A percentile compares a stretch with the other conserved stretches of the same genome.
Conservation (phyloP, 352 stramenopile genomes). For the Phytophthora colocasiae region DNA sequence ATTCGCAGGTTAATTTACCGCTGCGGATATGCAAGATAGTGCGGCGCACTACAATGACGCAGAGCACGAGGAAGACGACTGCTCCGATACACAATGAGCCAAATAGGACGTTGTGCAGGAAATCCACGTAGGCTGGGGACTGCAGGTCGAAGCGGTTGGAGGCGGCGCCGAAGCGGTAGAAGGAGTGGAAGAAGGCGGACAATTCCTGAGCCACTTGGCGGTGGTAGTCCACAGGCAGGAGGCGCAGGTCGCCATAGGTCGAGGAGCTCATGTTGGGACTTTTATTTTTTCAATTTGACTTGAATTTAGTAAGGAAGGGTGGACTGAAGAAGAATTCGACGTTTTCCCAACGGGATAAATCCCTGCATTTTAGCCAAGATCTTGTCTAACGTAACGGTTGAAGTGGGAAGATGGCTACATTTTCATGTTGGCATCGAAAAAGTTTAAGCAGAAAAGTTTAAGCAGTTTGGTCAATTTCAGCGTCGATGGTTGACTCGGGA, state of each 20-base stretch:
- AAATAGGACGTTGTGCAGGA: conserved; percentile 79
- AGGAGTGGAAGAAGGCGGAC: conserved; percentile 78
- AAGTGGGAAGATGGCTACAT: conserved; percentile 28
- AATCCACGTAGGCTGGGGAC: conserved; percentile 58
- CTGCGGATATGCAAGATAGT: conserved; percentile 77
- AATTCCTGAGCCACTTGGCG: conserved; percentile 69
- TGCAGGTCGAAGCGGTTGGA: conserved; percentile 65
- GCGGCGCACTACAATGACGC: conserved; percentile 71
- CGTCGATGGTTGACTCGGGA: not conserved
- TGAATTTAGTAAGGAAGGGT: conserved; percentile 15
- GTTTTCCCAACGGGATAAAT: no score
- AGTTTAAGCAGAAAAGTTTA: conserved; percentile 11
- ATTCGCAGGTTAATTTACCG: conserved; percentile 35
- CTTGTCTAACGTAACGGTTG: not conserved
- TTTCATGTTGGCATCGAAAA: not conserved
- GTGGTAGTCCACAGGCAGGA: conserved; percentile 78
- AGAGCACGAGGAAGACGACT: conserved; percentile 71
- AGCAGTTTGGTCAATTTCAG: conserved; percentile 16
- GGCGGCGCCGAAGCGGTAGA: conserved; percentile 75
- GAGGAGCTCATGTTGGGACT: conserved; percentile 23
- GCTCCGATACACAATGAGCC: conserved; percentile 67
- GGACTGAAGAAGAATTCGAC: conserved; percentile 6
- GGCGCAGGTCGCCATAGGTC: conserved; percentile 43
- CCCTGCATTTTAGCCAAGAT: no score
- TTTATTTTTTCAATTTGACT: conserved; percentile 11